Conservation (phyloP, 2,329 filamentous ascomycete species). For the Fusarium sp. region DNA sequence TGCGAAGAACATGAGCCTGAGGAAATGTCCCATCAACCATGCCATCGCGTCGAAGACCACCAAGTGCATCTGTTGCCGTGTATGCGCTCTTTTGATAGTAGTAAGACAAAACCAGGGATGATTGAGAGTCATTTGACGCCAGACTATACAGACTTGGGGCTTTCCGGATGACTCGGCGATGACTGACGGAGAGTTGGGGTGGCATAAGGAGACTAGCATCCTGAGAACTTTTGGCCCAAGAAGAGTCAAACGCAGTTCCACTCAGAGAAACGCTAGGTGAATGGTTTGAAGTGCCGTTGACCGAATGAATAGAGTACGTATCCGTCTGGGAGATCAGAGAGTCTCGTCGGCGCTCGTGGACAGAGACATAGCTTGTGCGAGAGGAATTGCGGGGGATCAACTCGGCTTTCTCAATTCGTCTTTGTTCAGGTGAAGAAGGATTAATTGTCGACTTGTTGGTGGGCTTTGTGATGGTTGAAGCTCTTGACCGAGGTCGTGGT, state of each 20-base stretch:
- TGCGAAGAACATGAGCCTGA: slow-evolving; percentile 70
- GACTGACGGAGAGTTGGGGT: slow-evolving; percentile 42
- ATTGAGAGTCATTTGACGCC: slow-evolving; percentile 69
- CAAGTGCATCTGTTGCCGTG: slow-evolving; percentile 64
- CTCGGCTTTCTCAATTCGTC: slow-evolving; percentile 45
- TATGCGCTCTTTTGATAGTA: slow-evolving; percentile 66
- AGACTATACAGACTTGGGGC: slow-evolving; percentile 74
- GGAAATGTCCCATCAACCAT: slow-evolving; percentile 73
- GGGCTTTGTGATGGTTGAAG: slow-evolving; percentile 29
- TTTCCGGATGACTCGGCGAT: slow-evolving; percentile 51
- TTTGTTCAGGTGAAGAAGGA: slow-evolving; percentile 20
- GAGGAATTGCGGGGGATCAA: slow-evolving; percentile 59
- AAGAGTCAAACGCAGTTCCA: slow-evolving; percentile 46
- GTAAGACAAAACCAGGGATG: slow-evolving; percentile 67
- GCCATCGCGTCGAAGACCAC: slow-evolving; percentile 66
- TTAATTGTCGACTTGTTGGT: slow-evolving; percentile 16
- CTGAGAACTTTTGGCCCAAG: slow-evolving; percentile 33
- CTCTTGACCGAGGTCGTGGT: slow-evolving; percentile 47
- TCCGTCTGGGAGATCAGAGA: slow-evolving; percentile 72
- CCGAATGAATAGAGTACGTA: slow-evolving; percentile 67
- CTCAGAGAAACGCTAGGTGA: slow-evolving; percentile 58
- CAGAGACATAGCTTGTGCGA: slow-evolving; percentile 64
- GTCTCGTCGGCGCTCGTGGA: slow-evolving; percentile 67
- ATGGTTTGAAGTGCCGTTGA: slow-evolving; percentile 60
- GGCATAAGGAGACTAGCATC: slow-evolving; percentile 33